These are phyloP conservation scores for Trametes cingulata DNA, from an alignment of 768 basidiomycete genomes.

Conservation along the genomic window DNA sequence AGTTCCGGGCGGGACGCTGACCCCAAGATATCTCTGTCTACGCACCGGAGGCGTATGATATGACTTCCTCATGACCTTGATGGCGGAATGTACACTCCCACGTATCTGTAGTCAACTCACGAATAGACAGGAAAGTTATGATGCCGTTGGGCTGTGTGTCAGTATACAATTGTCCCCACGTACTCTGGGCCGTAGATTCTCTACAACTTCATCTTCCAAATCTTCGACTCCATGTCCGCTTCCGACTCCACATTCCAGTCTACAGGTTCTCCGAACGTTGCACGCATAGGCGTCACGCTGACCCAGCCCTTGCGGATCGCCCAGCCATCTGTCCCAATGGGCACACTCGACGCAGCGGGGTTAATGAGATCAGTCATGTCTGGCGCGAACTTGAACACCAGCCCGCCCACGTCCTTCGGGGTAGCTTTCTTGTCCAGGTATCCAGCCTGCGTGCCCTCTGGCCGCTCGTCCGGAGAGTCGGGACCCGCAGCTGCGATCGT, in stretches of 20 bases:
- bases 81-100: neutral
- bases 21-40: neutral
- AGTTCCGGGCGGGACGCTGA: neutral
- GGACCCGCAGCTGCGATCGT: conserved; percentile 43
- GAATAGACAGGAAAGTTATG: conserved; percentile 3
- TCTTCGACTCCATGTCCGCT: conserved; percentile 40
- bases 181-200: too few relatives aligned
- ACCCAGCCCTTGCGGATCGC: conserved; percentile 69
- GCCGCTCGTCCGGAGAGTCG: conserved; percentile 38
- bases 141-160: neutral
- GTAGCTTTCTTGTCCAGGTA: conserved; percentile 12
- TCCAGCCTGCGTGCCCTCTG: conserved; percentile 15
- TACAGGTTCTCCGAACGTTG: conserved; percentile 71
- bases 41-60: conserved; percentile 1
- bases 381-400: conserved; percentile 77
- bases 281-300: conserved; percentile 77
- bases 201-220: conserved; percentile 63
- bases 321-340: conserved; percentile 82
- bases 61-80: conserved; percentile 3
- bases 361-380: conserved; percentile 69
- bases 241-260: conserved; percentile 23
- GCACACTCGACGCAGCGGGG: conserved; percentile 58
- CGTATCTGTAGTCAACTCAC: neutral
- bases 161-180: neutral
- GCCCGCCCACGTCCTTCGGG: conserved; percentile 32